Evolutionary conservation across 2,329 filamentous ascomycete species (phyloP), one percentile per base, ranked within the genome.

Genomic region (Talaromyces sp.): DNA sequence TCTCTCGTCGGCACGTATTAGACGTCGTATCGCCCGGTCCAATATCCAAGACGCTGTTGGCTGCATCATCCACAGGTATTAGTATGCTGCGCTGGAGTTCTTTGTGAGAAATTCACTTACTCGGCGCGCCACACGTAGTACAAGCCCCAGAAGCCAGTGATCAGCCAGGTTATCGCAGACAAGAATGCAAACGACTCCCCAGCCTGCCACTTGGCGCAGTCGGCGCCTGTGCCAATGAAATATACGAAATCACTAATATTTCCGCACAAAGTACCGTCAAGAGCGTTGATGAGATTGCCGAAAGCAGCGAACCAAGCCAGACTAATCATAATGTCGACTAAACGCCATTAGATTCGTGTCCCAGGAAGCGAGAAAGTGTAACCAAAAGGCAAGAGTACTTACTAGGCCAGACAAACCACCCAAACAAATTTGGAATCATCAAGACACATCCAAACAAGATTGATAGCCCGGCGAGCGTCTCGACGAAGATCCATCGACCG

Each of bases 401-500:
- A 77, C 75, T 61, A 0, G 87, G 87, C 82, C 87, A 93, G 73
- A 88, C 82, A 63, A 86, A 81, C 73, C 92, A 90, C 51, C 80
- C 82, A 53, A 78, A 77, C 2, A 84, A 83, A 69, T 90, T 89
- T 1, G 90, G 90, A 41, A 93, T 80, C 27, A 92, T 80, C 84
- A 89, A 90, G 63, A 93, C 72, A 29, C 93, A 75, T 5, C 84
- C 80, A 19, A 90, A 77, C 43, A 93, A 72, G 58, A 92, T 85
- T 13, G 86, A 85, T n/a, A 93, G 68, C 21, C 81, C 86, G 2
- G 89, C 87, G 38, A 92, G 81, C n/a, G 90, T 84, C 68, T 89
- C 84, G 50, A 88, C 84, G 79, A 90, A 93, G 75, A 93, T 90
- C 77, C 88, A 86, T 59, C 89, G 86, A 41, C 82, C 85, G 38